phyloP scores from a whole-genome alignment of 257 asterid genomes.

The Solanum clarkiae region DNA sequence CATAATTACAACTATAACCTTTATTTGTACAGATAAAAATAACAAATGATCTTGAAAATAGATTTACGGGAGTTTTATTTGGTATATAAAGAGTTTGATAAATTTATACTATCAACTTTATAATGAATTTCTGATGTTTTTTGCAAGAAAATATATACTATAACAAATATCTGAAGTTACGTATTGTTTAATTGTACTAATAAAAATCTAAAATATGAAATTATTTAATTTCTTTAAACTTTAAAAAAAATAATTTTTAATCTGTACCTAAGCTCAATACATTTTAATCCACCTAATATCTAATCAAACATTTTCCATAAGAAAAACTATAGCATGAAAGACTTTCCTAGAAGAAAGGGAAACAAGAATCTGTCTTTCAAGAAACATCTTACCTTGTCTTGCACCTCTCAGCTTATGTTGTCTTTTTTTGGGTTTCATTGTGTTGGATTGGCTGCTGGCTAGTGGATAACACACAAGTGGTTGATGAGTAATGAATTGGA shows the following conservation, averaged over 20 bases:
- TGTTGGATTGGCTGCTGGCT: neutral
- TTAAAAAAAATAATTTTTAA: neutral
- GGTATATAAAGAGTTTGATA: neutral
- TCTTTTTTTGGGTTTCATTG: neutral
- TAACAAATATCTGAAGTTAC: neutral
- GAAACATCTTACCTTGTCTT: neutral
- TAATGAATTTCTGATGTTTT: neutral
- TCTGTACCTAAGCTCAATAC: neutral
- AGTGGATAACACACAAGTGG: neutral
- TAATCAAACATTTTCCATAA: neutral
- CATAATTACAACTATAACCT: neutral
- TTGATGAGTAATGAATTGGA: neutral
- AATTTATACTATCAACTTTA: neutral
- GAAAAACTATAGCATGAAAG: neutral
- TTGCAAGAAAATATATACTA: neutral
- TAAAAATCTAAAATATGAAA: neutral
- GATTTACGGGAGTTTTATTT: neutral
- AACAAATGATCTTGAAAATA: neutral
- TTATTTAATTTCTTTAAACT: neutral
- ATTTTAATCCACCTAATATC: neutral
- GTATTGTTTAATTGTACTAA: neutral
- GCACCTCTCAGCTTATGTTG: neutral
- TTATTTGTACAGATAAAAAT: neutral
- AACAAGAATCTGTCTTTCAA: neutral
- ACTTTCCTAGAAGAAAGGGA: neutral